phyloP scores from a whole-genome alignment of 2,329 filamentous ascomycete genomes.

The Colletotrichum sp. region DNA sequence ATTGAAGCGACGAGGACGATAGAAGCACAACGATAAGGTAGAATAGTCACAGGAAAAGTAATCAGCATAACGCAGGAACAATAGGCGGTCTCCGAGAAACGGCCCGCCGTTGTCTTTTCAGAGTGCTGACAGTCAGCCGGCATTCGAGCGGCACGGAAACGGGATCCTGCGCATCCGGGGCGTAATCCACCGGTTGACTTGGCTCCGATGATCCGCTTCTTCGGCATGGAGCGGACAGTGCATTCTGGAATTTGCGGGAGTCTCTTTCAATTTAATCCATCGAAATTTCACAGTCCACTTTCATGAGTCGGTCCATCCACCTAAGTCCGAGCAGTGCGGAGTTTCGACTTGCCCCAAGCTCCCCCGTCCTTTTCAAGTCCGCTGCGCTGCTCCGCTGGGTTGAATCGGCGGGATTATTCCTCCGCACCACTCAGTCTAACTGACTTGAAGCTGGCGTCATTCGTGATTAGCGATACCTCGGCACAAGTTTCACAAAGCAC shows the following conservation, averaged over 20 bases:
- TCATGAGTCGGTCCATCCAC: neutral
- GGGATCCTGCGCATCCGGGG: neutral
- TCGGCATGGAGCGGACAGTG: neutral
- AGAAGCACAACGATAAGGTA: too few species aligned
- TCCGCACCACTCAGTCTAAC: neutral
- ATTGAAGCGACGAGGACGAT: too few species aligned
- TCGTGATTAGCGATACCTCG: neutral
- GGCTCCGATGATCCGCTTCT: neutral
- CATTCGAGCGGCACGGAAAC: neutral
- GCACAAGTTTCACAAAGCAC: neutral
- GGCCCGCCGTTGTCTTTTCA: neutral
- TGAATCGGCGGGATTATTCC: neutral
- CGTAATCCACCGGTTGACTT: neutral
- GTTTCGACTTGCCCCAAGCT: neutral
- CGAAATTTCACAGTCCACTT: neutral
- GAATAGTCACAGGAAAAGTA: too few species aligned
- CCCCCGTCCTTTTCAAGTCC: neutral
- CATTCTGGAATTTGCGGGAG: neutral
- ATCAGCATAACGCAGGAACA: too few species aligned
- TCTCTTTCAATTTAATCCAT: neutral
- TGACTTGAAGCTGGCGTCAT: neutral
- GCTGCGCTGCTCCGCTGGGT: neutral
- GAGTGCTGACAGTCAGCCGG: neutral
- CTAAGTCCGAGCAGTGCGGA: neutral
- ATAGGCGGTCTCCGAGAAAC: neutral